Base-by-base conservation (phyloP, 495 filamentous ascomycete species). In the Penicillium cosmopolitanum region DNA sequence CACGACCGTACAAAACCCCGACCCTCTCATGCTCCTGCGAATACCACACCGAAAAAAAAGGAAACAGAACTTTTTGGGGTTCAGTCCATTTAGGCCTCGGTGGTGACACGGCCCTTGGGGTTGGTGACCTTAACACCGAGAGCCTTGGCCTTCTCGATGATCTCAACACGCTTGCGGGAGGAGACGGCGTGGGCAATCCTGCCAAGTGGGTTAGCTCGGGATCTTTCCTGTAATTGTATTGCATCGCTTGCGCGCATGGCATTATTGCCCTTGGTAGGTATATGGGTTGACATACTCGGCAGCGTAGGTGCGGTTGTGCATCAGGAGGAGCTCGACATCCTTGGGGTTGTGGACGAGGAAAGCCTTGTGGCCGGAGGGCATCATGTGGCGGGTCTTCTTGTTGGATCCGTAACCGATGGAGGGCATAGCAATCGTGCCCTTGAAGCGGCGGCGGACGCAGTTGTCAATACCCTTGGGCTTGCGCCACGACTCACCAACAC, bases 401-500 rank as follows among this genome's bases (percentile, higher is more conserved):
- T 98, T 97, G 80, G 86, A 91, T 66, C 95, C 94, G 77, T 93
- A 98, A 66, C 95, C 95, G 78, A 98, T 98, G 84, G 92, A 96
- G 78, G 95, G 95, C 94, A 98, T 98, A 71, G 88, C 90, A 78
- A 89, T 88, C 79, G 88, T 89, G 69, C 93, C 90, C 87, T 93
- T 93, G 84, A 96, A 97, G 65, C 93, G 87, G 81, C 93, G 85
- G 68, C 91, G 86, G 73, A 94, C 91, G 57, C 87, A 80, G 78
- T 93, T 95, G 74, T 98, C 95, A 80, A 98, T 98, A 88, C 95
- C 95, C 87, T 97, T 98, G 54, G 95, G 95, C 86, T 98, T 98
- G 82, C 95, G 89, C 95, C 95, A 98, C 77, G 82, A 87, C 43
- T 88, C 74, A 73, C 83, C 85, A 57, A 97, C 86, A 73, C 92